Evolutionary conservation across 225 moss, liverwort and hornwort genomes (phyloP).

Genomic region (Antitrichia curtipendula): DNA sequence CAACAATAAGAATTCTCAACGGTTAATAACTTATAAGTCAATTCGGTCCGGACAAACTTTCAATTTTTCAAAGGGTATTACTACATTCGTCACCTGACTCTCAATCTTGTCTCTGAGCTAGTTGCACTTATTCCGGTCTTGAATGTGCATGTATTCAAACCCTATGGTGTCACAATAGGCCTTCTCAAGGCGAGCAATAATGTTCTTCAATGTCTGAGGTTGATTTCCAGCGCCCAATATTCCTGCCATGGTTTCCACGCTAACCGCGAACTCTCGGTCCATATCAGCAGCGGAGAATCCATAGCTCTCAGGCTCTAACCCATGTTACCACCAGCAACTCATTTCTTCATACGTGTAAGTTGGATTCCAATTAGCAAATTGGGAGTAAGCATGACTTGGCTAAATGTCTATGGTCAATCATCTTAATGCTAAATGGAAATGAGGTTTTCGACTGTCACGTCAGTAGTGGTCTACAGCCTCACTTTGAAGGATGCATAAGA

Average conservation of each 20-base stretch:
- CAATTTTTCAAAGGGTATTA: background rate
- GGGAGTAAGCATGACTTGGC: background rate
- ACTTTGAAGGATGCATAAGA: background rate
- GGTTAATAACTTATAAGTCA: background rate
- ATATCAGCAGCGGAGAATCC: constrained; percentile 75
- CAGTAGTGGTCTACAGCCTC: background rate
- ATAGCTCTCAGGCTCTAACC: constrained; percentile 66
- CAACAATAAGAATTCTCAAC: background rate
- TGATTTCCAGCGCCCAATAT: constrained; percentile 62
- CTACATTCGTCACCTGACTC: constrained; percentile 29
- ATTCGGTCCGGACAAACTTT: background rate
- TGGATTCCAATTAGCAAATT: background rate
- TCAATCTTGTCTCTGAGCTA: constrained; percentile 91
- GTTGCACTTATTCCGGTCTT: constrained; percentile 83
- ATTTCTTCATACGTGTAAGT: background rate
- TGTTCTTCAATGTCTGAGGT: constrained; percentile 58
- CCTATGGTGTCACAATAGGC: constrained; percentile 84
- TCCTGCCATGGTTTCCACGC: constrained; percentile 85
- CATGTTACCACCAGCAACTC: background rate
- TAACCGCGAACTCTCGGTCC: constrained; percentile 78
- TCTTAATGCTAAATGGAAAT: too few relatives aligned
- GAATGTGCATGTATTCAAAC: constrained; percentile 93
- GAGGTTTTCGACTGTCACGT: too few relatives aligned
- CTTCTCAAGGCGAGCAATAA: constrained; percentile 61
- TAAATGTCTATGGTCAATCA: background rate